These are phyloP conservation scores for Ogataea allantospora DNA, from an alignment of 805 yeast genomes.

Conservation along the genomic window DNA sequence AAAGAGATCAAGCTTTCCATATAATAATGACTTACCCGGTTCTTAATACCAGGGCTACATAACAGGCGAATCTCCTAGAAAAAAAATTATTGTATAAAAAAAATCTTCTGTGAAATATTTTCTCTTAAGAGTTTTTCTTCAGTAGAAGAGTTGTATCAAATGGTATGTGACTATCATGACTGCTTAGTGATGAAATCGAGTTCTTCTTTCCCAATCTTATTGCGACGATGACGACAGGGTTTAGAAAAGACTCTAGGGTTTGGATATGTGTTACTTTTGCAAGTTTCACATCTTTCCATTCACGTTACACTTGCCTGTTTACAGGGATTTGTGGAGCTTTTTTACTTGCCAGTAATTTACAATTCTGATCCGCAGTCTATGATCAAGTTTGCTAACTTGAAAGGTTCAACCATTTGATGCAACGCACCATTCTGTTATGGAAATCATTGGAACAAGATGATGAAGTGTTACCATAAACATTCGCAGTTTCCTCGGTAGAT, in stretches of 20 bases:
- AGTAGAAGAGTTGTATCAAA: conserved; percentile 16
- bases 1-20: conserved; percentile 40
- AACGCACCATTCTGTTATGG: conserved; percentile 11
- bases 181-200: conserved; percentile 39
- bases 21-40: conserved; percentile 10
- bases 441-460: conserved; percentile 41
- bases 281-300: conserved; percentile 33
- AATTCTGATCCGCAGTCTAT: conserved; percentile 46
- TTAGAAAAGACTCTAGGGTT: conserved; percentile 44
- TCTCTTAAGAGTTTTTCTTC: conserved; percentile 9
- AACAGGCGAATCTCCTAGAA: conserved; percentile 4
- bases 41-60: conserved; percentile 6
- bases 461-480: conserved; percentile 75
- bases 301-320: conserved; percentile 34
- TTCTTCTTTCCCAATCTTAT: conserved; percentile 90
- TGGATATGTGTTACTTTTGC: conserved; percentile 29
- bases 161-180: conserved; percentile 14
- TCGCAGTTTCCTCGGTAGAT: conserved; percentile 97
- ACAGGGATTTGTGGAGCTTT: conserved; percentile 48
- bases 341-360: conserved; percentile 81
- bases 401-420: conserved; percentile 11
- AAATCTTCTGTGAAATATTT: conserved; percentile 7
- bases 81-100: conserved; percentile 8
- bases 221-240: conserved; percentile 93
- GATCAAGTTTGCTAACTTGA: conserved; percentile 9